These are phyloP conservation scores for Calonectria multiphialidica DNA, from an alignment of 2,329 filamentous ascomycete genomes.

Conservation along the genomic window DNA sequence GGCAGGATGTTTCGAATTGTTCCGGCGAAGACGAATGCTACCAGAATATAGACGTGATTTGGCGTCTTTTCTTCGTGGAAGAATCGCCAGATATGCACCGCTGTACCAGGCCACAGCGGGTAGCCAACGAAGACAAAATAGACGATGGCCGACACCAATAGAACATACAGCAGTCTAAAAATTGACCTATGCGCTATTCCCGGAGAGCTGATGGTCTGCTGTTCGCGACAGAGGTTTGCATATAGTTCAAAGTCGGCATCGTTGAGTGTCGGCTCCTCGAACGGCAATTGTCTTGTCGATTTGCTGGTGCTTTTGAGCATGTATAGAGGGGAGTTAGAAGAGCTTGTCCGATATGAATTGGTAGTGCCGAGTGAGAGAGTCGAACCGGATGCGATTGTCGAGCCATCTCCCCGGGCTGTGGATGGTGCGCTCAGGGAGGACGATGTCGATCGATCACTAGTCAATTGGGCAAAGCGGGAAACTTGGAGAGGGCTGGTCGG, in stretches of 20 bases:
- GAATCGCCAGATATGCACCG: constrained; percentile 9
- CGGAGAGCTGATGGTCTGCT: neutral
- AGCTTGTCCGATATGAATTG: neutral
- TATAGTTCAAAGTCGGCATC: neutral
- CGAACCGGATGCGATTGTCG: neutral
- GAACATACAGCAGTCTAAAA: neutral
- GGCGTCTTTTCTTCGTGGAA: constrained; percentile 4
- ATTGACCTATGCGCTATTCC: neutral
- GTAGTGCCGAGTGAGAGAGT: neutral
- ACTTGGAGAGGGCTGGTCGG: too few species aligned
- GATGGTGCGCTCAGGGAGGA: too few species aligned
- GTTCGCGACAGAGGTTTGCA: neutral
- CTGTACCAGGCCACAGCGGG: constrained; percentile 20
- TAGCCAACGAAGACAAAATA: constrained; percentile 23
- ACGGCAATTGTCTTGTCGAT: neutral
- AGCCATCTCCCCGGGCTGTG: too few species aligned
- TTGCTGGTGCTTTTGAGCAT: neutral
- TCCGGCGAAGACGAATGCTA: constrained; percentile 19
- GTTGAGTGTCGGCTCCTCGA: neutral
- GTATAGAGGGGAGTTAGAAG: neutral
- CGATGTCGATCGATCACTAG: too few species aligned
- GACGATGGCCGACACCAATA: neutral
- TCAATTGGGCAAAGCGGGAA: too few species aligned
- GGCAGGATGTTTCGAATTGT: constrained; percentile 9
- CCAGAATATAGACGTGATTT: neutral